Evolutionary conservation across 345 rosid genomes (phyloP).

Genomic region (Rhodamnia argentea): DNA sequence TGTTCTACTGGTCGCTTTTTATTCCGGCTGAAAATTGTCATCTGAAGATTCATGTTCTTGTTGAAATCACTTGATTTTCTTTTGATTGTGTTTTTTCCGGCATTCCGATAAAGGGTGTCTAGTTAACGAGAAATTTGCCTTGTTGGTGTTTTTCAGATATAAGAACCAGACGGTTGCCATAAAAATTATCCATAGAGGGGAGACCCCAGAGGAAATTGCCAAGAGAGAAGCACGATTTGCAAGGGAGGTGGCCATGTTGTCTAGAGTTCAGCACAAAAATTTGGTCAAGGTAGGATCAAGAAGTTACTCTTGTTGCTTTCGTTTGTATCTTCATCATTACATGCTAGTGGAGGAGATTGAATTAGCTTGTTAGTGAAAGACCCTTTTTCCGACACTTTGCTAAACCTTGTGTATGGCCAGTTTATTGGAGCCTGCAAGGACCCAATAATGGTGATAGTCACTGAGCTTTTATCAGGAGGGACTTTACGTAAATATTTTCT

Average conservation of each 20-base stretch:
- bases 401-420: slow-evolving; percentile 21
- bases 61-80: not conserved
- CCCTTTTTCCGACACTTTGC: not conserved
- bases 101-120: not conserved
- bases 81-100: not conserved
- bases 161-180: slow-evolving; percentile 88
- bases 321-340: not conserved
- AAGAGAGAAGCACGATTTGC: slow-evolving; percentile 76
- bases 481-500: slow-evolving; percentile 76
- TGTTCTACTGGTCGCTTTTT: not conserved
- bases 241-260: slow-evolving; percentile 86
- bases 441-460: slow-evolving; percentile 93
- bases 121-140: not conserved
- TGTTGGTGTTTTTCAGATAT: slow-evolving; percentile 29
- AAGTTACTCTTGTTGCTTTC: not conserved
- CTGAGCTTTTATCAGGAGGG: slow-evolving; percentile 79
- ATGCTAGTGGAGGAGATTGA: not conserved
- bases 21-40: not conserved
- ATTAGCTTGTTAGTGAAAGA: not conserved
- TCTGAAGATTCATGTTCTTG: not conserved
- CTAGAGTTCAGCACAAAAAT: slow-evolving; percentile 86
- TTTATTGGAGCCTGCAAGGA: slow-evolving; percentile 96
- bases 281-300: slow-evolving; percentile 58
- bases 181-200: slow-evolving; percentile 77
- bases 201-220: slow-evolving; percentile 69